phyloP scores from a whole-genome alignment of 1,284 basidiomycete species.

The Rhodotorula sp. region DNA sequence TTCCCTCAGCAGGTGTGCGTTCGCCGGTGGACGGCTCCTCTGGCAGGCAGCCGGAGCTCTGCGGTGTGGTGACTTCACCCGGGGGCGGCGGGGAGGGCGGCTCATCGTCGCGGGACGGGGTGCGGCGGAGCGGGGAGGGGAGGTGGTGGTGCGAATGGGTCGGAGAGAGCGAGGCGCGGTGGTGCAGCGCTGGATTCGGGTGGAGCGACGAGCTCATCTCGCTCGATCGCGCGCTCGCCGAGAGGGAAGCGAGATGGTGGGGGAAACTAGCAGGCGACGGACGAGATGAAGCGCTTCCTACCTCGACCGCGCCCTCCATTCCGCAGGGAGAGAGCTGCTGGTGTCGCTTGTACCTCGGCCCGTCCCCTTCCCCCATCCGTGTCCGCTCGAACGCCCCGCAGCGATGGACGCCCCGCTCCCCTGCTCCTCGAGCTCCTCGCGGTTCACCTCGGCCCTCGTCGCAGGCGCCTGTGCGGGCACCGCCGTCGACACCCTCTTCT shows the following conservation, averaged over 20 bases:
- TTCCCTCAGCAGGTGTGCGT: neutral
- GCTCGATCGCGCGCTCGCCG: neutral
- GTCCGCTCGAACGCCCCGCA: neutral
- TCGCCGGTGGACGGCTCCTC: neutral
- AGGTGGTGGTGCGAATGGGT: neutral
- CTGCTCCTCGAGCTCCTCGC: neutral
- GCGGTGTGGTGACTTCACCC: neutral
- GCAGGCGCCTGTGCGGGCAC: slow-evolving; percentile 59
- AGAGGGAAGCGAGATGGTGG: neutral
- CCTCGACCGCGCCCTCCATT: too few relatives aligned
- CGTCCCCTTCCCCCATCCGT: neutral
- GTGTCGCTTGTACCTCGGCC: neutral
- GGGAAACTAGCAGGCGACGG: too few relatives aligned
- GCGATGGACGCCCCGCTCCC: neutral
- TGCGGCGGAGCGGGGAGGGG: neutral
- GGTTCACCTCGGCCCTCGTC: slow-evolving; percentile 18
- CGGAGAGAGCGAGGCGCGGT: neutral
- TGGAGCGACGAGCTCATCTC: neutral
- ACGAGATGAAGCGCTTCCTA: neutral
- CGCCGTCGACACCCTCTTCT: slow-evolving; percentile 90
- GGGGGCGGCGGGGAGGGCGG: neutral
- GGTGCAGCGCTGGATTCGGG: slow-evolving; percentile 6
- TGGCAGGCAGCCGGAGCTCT: neutral
- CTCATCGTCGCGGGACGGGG: neutral
- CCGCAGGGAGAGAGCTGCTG: too few relatives aligned